Percentiles rank a stretch among this genome's conserved stretches.
These are phyloP conservation scores for Blepharisma stoltei DNA, from an alignment of 73 alveolate genomes.

Conservation along the genomic window DNA sequence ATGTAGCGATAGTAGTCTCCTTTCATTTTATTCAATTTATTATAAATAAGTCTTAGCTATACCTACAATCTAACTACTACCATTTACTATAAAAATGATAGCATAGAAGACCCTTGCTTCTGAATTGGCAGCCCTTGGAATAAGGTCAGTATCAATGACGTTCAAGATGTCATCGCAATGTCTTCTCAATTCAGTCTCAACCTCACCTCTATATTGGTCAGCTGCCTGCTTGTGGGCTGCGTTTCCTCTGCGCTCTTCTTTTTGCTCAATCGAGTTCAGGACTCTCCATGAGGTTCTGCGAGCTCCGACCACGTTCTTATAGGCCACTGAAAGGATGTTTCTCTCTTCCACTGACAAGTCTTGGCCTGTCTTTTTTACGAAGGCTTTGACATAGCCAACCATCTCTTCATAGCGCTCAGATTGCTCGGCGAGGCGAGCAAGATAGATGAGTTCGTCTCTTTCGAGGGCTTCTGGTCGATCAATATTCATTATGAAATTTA, in stretches of 20 bases:
- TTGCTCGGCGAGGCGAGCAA: slow-evolving; percentile 69
- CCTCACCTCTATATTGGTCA: not conserved
- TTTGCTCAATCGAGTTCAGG: slow-evolving; percentile 46
- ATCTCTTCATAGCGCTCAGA: slow-evolving; percentile 64
- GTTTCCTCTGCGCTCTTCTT: slow-evolving; percentile 48
- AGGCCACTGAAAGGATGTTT: slow-evolving; percentile 59
- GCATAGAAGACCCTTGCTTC: slow-evolving; percentile 27
- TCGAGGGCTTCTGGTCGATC: slow-evolving; percentile 8
- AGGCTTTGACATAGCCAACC: slow-evolving; percentile 53
- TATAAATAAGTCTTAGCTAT: no score
- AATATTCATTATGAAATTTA: not conserved
- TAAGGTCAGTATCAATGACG: slow-evolving; percentile 53
- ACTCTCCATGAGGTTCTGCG: slow-evolving; percentile 62
- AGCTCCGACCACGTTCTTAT: slow-evolving; percentile 47
- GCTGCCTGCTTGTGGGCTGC: slow-evolving; percentile 7
- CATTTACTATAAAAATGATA: no score
- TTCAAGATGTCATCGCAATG: slow-evolving; percentile 44
- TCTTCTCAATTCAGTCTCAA: slow-evolving; percentile 21
- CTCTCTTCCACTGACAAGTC: slow-evolving; percentile 69
- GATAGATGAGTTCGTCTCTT: slow-evolving; percentile 49
- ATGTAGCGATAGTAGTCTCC: slow-evolving; percentile 62
- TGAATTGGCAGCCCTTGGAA: slow-evolving; percentile 43
- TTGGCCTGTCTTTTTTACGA: slow-evolving; percentile 31
- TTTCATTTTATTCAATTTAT: no score
- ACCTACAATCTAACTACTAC: slow-evolving; percentile 32